Evolutionary conservation across 1,284 basidiomycete genomes (phyloP).

Genomic region (Serendipita sp.): DNA sequence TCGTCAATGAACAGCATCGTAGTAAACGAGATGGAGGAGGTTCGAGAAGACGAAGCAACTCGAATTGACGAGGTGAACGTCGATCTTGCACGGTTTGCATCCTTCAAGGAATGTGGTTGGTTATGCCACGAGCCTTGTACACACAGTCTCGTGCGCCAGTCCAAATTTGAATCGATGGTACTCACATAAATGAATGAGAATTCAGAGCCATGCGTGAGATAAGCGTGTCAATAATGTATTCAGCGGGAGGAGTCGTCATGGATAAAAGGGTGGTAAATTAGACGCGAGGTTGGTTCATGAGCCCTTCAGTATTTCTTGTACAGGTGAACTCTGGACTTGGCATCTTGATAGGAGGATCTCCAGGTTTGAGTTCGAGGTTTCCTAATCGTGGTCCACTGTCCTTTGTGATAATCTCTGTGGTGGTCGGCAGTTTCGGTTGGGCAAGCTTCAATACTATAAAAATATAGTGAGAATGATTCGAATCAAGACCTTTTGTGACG

Average conservation of each 20-base stretch:
- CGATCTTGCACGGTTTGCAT: background rate
- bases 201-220: background rate
- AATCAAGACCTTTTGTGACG: slow-evolving; percentile 1
- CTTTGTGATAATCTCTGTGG: slow-evolving; percentile 76
- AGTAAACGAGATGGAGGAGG: too few species aligned
- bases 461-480: slow-evolving; percentile 32
- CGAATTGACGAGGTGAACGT: background rate
- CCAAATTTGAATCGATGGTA: background rate
- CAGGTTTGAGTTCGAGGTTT: slow-evolving; percentile 33
- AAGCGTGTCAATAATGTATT: background rate
- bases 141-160: background rate
- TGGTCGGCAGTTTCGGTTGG: slow-evolving; percentile 79
- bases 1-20: too few species aligned
- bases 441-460: slow-evolving; percentile 28
- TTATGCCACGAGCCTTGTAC: background rate
- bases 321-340: background rate
- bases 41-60: too few species aligned
- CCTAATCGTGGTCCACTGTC: slow-evolving; percentile 69
- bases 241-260: background rate
- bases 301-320: background rate
- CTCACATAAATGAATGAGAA: background rate
- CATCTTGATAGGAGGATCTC: slow-evolving; percentile 8
- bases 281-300: background rate
- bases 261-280: background rate
- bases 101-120: slow-evolving; percentile 2